Evolutionary conservation across 345 rosid species (phyloP), one percentile per base, ranked within the genome.

Genomic region (Ailanthus altissimus): DNA sequence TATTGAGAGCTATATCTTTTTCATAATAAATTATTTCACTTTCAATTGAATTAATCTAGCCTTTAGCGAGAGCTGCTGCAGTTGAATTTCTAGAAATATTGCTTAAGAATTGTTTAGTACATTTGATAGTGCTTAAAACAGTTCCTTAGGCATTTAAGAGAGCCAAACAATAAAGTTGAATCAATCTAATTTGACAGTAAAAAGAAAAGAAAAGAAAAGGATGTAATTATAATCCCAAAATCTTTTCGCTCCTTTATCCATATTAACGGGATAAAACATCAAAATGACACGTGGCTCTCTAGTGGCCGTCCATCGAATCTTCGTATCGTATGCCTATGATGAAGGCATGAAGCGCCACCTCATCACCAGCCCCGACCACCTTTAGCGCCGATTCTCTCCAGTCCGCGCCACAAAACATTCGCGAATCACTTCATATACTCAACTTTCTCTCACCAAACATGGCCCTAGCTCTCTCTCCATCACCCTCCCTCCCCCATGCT

Each of bases 401-500:
- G 6, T 60, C 71, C 14, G 20, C 78, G 72, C 77, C 81, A 16
- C 74, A 76, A 12, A 16, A 61, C 42, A 13, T 57, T 38, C 47
- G 12, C 76, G 23, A 10, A 9, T 70, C 45, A 16, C 25, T 6
- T 53, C 65, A 45, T 21, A 64, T 47, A 75, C 23, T 38, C 26
- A 32, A 32, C 1, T 32, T 3, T 32, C 38, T 32, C 38, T 1
- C n/a, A 4, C 49, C 21, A 76, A 83, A 75, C 84, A 90, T 90
- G 92, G 75, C 89, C 4, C 66, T 79, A 20, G 36, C 36, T 18
- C 42, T 80, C 71, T 76, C 78, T 23, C 32, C 80, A 77, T 78
- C 86, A 61, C 77, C 84, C 12, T 45, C 72, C 74, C 23, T 70
- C 62, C 83, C 89, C 81, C 85, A 89, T 87, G 90, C 87, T 79